phyloP scores from a whole-genome alignment of 768 basidiomycete genomes.

The Hebeloma cylindrosporum region DNA sequence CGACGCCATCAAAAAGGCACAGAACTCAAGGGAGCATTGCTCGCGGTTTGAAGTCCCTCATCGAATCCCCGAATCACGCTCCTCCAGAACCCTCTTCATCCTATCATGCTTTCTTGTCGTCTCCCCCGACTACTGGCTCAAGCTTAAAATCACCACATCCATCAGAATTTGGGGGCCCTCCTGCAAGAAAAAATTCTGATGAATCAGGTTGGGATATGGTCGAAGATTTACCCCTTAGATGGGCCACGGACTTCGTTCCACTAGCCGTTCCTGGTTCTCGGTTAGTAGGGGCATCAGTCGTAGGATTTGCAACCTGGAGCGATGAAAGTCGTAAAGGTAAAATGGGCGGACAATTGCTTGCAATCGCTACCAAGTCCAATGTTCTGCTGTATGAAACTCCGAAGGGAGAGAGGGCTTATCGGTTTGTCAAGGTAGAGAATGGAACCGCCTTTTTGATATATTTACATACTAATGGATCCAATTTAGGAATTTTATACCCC shows the following conservation, averaged over 20 bases:
- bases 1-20: slow-evolving; percentile 48
- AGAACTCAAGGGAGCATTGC: slow-evolving; percentile 58
- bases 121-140: slow-evolving; percentile 16
- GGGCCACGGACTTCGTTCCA: slow-evolving; percentile 86
- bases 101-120: slow-evolving; percentile 35
- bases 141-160: slow-evolving; percentile 12
- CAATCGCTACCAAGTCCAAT: slow-evolving; percentile 71
- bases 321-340: slow-evolving; percentile 49
- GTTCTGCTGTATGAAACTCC: slow-evolving; percentile 82
- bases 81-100: slow-evolving; percentile 26
- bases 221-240: slow-evolving; percentile 71
- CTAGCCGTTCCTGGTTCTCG: slow-evolving; percentile 70
- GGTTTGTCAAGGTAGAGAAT: slow-evolving; percentile 67
- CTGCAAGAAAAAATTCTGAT: slow-evolving; percentile 33
- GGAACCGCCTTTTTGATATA: slow-evolving; percentile 5
- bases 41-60: slow-evolving; percentile 61
- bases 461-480: slow-evolving; percentile 5
- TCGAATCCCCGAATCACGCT: slow-evolving; percentile 31
- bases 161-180: slow-evolving; percentile 16
- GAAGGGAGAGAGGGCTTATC: slow-evolving; percentile 78
- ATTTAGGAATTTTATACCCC: slow-evolving; percentile 83
- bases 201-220: slow-evolving; percentile 72
- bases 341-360: slow-evolving; percentile 56
- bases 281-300: slow-evolving; percentile 53
- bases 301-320: slow-evolving; percentile 69